Percentiles rank a stretch among this genome's conserved stretches.
phyloP scores from a whole-genome alignment of 2,329 filamentous ascomycete genomes.

The Rosellinia necatrix region DNA sequence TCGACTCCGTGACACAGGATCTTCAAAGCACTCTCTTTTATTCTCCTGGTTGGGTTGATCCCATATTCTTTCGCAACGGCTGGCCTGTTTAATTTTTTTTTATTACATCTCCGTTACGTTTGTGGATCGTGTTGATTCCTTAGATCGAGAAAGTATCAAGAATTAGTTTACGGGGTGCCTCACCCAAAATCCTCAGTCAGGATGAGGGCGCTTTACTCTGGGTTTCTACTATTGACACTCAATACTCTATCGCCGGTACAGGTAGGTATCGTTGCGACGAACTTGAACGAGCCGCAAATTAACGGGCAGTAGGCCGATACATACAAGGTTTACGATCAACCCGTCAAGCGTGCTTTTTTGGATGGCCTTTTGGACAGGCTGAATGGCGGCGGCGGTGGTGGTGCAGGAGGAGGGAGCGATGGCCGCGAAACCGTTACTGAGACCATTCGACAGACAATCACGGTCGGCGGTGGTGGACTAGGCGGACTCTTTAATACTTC shows the following conservation, averaged over 20 bases:
- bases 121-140: background rate
- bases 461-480: conserved; percentile 17
- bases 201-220: conserved; percentile 22
- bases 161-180: conserved; percentile 1
- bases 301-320: conserved; percentile 14
- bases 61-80: conserved; percentile 19
- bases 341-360: conserved; percentile 16
- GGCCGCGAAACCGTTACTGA: conserved; percentile 16
- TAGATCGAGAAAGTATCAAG: background rate
- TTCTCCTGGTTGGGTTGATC: conserved; percentile 14
- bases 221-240: conserved; percentile 15
- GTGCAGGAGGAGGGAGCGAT: background rate
- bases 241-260: conserved; percentile 17
- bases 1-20: conserved; percentile 12
- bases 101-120: background rate
- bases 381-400: background rate
- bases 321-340: conserved; percentile 13
- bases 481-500: conserved; percentile 10
- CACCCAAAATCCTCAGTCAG: conserved; percentile 6
- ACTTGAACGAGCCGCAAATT: background rate
- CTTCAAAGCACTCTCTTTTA: background rate
- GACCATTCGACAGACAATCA: conserved; percentile 26
- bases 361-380: conserved; percentile 13
- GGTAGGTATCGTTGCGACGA: conserved; percentile 14
- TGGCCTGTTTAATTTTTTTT: conserved; percentile 16